Evolutionary conservation across 2,329 filamentous ascomycete genomes (phyloP).

Genomic region (Bipolaris oryzae): DNA sequence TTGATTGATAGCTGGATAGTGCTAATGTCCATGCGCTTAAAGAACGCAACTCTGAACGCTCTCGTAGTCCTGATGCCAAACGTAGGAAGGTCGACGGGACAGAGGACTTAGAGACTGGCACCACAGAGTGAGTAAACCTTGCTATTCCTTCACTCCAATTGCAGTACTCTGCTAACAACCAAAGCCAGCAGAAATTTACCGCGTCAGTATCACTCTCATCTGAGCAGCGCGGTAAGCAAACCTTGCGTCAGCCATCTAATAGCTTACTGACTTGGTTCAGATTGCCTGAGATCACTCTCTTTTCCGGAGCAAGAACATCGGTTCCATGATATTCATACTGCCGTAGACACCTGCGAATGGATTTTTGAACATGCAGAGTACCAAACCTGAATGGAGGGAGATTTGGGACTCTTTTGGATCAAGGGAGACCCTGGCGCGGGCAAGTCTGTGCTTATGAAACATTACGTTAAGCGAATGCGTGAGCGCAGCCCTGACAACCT

Average conservation of each 20-base stretch:
- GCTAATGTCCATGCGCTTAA: background rate
- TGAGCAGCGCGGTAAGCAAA: background rate
- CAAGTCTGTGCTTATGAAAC: slow-evolving; percentile 53
- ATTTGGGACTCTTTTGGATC: slow-evolving; percentile 55
- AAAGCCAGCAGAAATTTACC: background rate
- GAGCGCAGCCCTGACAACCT: background rate
- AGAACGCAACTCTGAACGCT: background rate
- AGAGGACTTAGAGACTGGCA: background rate
- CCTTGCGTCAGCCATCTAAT: background rate
- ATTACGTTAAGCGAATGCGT: slow-evolving; percentile 28
- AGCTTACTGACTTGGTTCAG: background rate
- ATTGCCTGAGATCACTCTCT: slow-evolving; percentile 16
- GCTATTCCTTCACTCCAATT: background rate
- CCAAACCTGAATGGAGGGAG: slow-evolving; percentile 40
- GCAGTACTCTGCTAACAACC: background rate
- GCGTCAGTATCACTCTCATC: background rate
- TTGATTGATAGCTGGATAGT: background rate
- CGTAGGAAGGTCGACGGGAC: background rate
- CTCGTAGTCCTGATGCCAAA: background rate
- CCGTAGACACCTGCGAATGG: slow-evolving; percentile 45
- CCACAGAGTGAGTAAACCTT: background rate
- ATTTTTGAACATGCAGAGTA: slow-evolving; percentile 44
- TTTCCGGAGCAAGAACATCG: slow-evolving; percentile 18
- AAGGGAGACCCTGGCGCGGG: slow-evolving; percentile 38
- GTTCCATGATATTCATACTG: slow-evolving; percentile 7